phyloP scores from a whole-genome alignment of 371 early-diverging fungal species.

The Gilbertella persicaria region DNA sequence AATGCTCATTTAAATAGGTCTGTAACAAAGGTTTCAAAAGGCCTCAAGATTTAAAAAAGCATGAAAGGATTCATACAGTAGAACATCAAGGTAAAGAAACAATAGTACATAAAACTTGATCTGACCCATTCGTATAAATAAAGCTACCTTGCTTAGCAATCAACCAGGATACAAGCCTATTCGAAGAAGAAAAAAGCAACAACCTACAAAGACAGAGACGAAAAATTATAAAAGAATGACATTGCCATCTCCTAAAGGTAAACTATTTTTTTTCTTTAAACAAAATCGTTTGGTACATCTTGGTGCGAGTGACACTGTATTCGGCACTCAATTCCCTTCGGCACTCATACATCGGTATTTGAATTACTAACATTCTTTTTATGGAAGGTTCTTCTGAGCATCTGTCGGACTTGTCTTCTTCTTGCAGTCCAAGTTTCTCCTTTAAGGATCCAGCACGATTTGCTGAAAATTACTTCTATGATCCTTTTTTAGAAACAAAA shows the following conservation, averaged over 20 bases:
- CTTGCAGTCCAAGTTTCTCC: constrained; percentile 16
- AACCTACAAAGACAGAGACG: not conserved
- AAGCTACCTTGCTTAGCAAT: constrained; percentile 40
- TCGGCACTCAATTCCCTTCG: not conserved
- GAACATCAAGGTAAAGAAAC: constrained; percentile 41
- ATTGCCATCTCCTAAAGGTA: constrained; percentile 1
- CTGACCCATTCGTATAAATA: not conserved
- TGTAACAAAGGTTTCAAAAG: constrained; percentile 91
- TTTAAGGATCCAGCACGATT: constrained; percentile 6
- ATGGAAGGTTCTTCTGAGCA: not conserved
- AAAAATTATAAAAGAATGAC: not conserved
- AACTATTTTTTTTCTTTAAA: not conserved
- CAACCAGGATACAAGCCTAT: constrained; percentile 41
- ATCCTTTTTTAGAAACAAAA: not conserved
- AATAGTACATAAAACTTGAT: not conserved
- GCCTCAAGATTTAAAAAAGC: constrained; percentile 93
- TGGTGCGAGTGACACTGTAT: not conserved
- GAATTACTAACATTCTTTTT: not conserved
- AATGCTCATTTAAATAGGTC: constrained; percentile 35
- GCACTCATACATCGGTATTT: not conserved
- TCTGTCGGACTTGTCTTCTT: constrained; percentile 21
- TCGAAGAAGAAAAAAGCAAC: constrained; percentile 29
- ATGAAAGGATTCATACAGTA: constrained; percentile 82
- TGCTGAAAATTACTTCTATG: not conserved
- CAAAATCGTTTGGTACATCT: too few species aligned